phyloP scores from a whole-genome alignment of 306 rosid species.

The Leucaena leucocephala region DNA sequence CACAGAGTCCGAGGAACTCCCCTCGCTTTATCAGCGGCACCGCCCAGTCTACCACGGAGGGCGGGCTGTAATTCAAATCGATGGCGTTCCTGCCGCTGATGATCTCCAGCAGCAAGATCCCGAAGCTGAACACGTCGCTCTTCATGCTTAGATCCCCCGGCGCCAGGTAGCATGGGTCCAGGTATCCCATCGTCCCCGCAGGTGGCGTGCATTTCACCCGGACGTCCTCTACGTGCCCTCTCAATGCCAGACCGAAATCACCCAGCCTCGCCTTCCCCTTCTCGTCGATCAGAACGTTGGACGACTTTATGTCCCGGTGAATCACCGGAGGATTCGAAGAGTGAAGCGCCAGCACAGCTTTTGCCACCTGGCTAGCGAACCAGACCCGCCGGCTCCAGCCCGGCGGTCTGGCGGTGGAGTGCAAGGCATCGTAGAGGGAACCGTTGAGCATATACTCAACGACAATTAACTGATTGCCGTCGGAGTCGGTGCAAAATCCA shows the following conservation, averaged over 20 bases:
- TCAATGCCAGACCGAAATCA: slow-evolving; percentile 76
- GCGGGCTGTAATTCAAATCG: slow-evolving; percentile 80
- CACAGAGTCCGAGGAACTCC: slow-evolving; percentile 54
- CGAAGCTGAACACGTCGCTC: slow-evolving; percentile 95
- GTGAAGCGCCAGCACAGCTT: slow-evolving; percentile 65
- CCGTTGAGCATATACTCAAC: slow-evolving; percentile 94
- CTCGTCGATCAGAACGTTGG: slow-evolving; percentile 73
- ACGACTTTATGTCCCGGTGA: slow-evolving; percentile 83
- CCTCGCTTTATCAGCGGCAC: slow-evolving; percentile 63
- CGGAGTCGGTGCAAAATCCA: slow-evolving; percentile 61
- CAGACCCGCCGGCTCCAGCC: slow-evolving; percentile 68
- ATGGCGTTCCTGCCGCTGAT: slow-evolving; percentile 85
- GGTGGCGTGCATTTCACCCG: slow-evolving; percentile 83
- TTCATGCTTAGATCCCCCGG: slow-evolving; percentile 82
- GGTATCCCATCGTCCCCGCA: slow-evolving; percentile 93
- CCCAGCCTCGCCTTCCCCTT: slow-evolving; percentile 71
- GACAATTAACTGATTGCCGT: slow-evolving; percentile 53
- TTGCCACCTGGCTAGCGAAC: slow-evolving; percentile 68
- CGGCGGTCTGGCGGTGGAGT: slow-evolving; percentile 55
- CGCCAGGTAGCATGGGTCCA: slow-evolving; percentile 85
- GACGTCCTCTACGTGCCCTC: slow-evolving; percentile 93
- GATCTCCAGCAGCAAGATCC: slow-evolving; percentile 78
- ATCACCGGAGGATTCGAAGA: slow-evolving; percentile 82
- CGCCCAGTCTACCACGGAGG: slow-evolving; percentile 92
- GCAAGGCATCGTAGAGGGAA: slow-evolving; percentile 73